phyloP scores from a whole-genome alignment of 2,329 filamentous ascomycete species.

The Neospermospora avenae region DNA sequence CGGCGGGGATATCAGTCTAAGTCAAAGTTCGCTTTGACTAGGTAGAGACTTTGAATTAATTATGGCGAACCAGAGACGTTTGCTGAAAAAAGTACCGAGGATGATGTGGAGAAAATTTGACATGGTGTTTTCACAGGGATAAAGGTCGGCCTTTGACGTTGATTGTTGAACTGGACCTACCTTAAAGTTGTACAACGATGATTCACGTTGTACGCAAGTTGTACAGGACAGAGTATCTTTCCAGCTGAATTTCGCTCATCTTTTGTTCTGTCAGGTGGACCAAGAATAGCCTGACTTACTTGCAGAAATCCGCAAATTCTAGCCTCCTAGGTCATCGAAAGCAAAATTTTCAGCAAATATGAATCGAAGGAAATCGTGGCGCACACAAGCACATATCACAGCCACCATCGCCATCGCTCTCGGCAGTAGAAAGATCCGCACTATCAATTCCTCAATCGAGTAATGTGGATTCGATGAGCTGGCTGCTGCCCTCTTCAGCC shows the following conservation, averaged over 20 bases:
- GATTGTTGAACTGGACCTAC: too few species aligned
- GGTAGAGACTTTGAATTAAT: background rate
- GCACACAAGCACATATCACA: background rate
- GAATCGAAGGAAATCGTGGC: background rate
- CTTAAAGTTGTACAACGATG: too few species aligned
- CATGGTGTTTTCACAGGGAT: too few species aligned
- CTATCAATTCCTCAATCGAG: background rate
- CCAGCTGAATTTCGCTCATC: too few species aligned
- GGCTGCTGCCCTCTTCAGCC: background rate
- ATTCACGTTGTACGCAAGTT: too few species aligned
- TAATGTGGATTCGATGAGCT: background rate
- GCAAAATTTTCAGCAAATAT: too few species aligned
- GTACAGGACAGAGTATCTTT: too few species aligned
- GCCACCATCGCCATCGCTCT: conserved; percentile 2
- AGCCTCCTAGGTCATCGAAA: too few species aligned
- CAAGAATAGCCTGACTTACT: too few species aligned
- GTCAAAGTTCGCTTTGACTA: background rate
- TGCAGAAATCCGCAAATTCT: too few species aligned
- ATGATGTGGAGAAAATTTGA: background rate
- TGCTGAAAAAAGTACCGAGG: conserved; percentile 8
- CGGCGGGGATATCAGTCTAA: background rate
- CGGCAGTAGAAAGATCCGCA: background rate
- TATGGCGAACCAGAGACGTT: background rate
- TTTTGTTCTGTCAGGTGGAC: too few species aligned
- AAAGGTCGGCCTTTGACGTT: too few species aligned